Evolutionary conservation across 139 green algal genomes (phyloP), one percentile per base, ranked within the genome.

Genomic region (Micromonas commoda): DNA sequence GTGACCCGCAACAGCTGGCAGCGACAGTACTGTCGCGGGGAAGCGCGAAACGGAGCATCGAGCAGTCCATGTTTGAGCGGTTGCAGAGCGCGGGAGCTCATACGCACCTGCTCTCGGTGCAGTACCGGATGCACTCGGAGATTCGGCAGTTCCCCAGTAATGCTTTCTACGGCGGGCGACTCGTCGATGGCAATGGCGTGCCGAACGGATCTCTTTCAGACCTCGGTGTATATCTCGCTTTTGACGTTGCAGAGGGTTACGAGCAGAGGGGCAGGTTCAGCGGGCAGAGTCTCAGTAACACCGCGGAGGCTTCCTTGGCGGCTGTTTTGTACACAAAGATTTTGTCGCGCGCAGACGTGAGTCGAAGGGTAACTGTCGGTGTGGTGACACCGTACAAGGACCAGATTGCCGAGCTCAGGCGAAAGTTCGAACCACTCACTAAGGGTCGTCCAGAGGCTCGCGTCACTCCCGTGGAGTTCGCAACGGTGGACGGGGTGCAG

Each of bases 381-480:
- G 91, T 98, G 34, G 97, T 98, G 84, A 98, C 94, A 0, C 94
- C 94, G 6, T 98, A 98, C 79, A 92, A 97, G 86, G 94, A 94
- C 6, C 94, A 98, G 83, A 84, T 94, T 1, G 91, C 91, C 1
- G 90, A 97, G 77, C 82, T 96, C 3, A 85, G 94, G 24, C 87
- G 71, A 26, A 69, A 80, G 57, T 92, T 97, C 88, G 67, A 86
- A 38, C 87, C 91, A 34, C 82, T 85, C 37, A 92, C 92, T 0
- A 85, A 90, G 6, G 73, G 87, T 23, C 87, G n/a, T 26, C 28
- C 38, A 29, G 9, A 13, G 83, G 81, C 91, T 53, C 86, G 97
- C 74, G 98, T 97, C 85, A 84, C 85, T 31, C 90, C 92, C 29
- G 85, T 97, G 19, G 90, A 97, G 87, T 77, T 88, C 20, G 83